Evolutionary conservation across 352 stramenopile genomes (phyloP).

Genomic region (Phytophthora sojae): DNA sequence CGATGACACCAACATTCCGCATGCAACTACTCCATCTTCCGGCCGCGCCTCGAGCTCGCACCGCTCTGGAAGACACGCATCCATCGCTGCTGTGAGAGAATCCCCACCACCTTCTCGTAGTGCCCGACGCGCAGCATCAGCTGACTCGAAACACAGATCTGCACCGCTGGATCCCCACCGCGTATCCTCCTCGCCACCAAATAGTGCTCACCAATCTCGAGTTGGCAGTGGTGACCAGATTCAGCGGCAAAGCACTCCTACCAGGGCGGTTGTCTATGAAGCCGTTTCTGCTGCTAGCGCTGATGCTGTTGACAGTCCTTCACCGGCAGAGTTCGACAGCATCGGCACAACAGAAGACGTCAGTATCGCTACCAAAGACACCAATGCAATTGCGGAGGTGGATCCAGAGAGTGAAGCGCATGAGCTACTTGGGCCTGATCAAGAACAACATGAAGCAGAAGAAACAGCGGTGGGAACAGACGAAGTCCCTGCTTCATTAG

Average conservation of each 20-base stretch:
- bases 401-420: background rate
- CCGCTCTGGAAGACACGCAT: conserved; percentile 25
- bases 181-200: conserved; percentile 5
- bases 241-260: background rate
- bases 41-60: conserved; percentile 9
- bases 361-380: background rate
- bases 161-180: background rate
- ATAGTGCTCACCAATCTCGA: background rate
- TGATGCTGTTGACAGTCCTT: background rate
- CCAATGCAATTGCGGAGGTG: conserved; percentile 2
- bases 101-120: background rate
- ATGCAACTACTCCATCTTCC: background rate
- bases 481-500: background rate
- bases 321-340: background rate
- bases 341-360: background rate
- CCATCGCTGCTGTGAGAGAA: conserved; percentile 2
- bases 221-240: background rate
- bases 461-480: conserved; percentile 1
- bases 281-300: background rate
- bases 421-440: conserved; percentile 12
- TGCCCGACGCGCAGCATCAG: conserved; percentile 25
- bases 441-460: conserved; percentile 7
- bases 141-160: conserved; percentile 24
- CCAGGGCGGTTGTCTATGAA: background rate
- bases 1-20: background rate